Base-by-base conservation (phyloP, 192 early-diverging fungal species). In the Spizellomyces sp. region DNA sequence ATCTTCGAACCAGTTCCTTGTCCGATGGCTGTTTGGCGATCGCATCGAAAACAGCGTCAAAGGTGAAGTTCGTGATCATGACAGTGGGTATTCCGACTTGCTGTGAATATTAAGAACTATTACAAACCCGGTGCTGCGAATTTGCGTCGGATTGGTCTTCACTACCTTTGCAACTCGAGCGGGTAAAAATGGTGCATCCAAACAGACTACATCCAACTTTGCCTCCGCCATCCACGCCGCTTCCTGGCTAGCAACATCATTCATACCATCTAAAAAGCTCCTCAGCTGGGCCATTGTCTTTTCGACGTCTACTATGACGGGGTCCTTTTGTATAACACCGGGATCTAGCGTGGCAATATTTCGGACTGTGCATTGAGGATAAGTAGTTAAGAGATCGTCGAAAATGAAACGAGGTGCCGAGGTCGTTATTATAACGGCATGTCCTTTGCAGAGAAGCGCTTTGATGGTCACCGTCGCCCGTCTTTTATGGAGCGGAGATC, bases 41-140 rank as follows among this genome's bases (percentile, higher is more conserved):
- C 48, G 66, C 67, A 5, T 65, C 69, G 57, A 80, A 81, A 12
- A 86, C 84, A 21, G 72, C 66, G 48, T 86, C 84, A 66, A 86
- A 86, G 4, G 82, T 74, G 54, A 86, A 86, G 58, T 86, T 86
- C 19, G 82, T 77, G 12, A 81, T 64, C 48, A 79, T 17, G 22
- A 86, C 46, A 17, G 75, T 62, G 4, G 79, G 80, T 9, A 86
- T 58, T 45, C 75, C 64, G 0, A 69, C 50, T 44, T 43, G 15
- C 79, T 81, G 58, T 22, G 42, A 8, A 52, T 1, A 19, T 9
- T 45, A 41, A 21, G 52, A 3, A 58, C 21, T 8, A 36, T 55
- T 57, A 4, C 14, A 48, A 56, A 55, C 17, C 22, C 8, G 55
- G 27, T 9, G 56, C 19, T n/a, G 6, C 9, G 48, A 9, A 67